Percentiles rank a stretch among this genome's conserved stretches.
Evolutionary conservation across 331 rosid species (phyloP).

Genomic region (Quercus tomentella): DNA sequence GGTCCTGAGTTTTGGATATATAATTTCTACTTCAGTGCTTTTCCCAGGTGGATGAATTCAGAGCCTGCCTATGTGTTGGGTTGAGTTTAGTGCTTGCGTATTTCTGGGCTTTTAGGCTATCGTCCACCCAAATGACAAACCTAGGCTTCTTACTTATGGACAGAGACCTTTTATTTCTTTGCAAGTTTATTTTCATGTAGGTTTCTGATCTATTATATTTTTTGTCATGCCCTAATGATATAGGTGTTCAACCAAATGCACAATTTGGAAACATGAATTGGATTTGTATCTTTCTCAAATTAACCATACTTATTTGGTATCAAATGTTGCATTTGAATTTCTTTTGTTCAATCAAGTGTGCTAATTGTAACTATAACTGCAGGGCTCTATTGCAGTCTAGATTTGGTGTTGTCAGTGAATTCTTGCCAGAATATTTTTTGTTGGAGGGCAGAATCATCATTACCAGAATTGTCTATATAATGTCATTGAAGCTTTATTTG

Average conservation of each 20-base stretch:
- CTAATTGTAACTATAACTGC: conserved; percentile 17
- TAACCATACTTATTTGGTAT: not conserved
- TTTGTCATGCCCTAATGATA: not conserved
- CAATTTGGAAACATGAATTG: not conserved
- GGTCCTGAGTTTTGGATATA: not conserved
- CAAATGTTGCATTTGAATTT: not conserved
- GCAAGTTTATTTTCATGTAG: not conserved
- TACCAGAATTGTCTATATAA: conserved; percentile 16
- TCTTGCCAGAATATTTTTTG: conserved; percentile 8
- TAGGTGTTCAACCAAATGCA: not conserved
- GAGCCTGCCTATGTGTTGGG: not conserved
- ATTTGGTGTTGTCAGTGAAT: conserved; percentile 12
- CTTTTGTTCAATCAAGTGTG: not conserved
- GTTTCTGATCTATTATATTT: not conserved
- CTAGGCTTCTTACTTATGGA: not conserved
- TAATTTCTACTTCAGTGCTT: not conserved
- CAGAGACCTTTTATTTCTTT: not conserved
- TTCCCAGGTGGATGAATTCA: not conserved
- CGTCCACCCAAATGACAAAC: not conserved
- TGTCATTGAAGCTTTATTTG: conserved; percentile 12
- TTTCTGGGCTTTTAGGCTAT: not conserved
- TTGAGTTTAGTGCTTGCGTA: not conserved
- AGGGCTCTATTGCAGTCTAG: conserved; percentile 27
- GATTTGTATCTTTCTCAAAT: not conserved
- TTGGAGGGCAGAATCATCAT: conserved; percentile 17